Base-by-base conservation (phyloP, 2,329 filamentous ascomycete species). In the Venturia carpophila region DNA sequence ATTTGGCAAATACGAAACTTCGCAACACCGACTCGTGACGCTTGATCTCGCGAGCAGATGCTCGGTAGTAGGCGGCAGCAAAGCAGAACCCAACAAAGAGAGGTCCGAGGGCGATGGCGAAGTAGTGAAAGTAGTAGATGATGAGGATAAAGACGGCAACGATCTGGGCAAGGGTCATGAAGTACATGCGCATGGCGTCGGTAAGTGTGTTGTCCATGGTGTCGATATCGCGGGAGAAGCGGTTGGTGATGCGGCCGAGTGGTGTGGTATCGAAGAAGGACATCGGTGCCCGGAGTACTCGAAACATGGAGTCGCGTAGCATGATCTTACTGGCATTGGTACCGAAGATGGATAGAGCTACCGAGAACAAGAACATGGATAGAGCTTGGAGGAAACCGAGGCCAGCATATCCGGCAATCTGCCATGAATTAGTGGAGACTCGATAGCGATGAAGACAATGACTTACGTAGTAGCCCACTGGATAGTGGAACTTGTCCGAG, bases 181-280 rank as follows among this genome's bases (percentile, higher is more conserved):
- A 88, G 79, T 93, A 97, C 87, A 97, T 96, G 69, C 93, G 86
- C 77, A 97, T 91, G 3, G 91, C 88, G 71, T 97, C 93, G 0
- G 89, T 89, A 55, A 97, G 78, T 66, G 87, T 91, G 75, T 96
- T 96, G 77, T 97, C 94, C 91, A 97, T 95, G 65, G 94, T 91
- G 72, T 97, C 91, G 49, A 97, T 90, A 72, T 99, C 94, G 70
- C 93, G 89, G 41, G 91, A 95, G 77, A 97, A 97, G 19, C 94
- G 90, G 75, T 97, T 97, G 27, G 92, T 96, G 74, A 97, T 97
- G 45, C 93, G 88, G 24, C 94, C 94, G 0, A 97, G 83, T 0
- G 94, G 94, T 0, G 94, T 97, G 0, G 94, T 97, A 71, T 99
- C 94, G 77, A 97, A 97, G 78, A 97, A 97, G 5, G 90, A 89